phyloP scores from a whole-genome alignment of 352 stramenopile genomes.

The Peronosclerospora sorghi region DNA sequence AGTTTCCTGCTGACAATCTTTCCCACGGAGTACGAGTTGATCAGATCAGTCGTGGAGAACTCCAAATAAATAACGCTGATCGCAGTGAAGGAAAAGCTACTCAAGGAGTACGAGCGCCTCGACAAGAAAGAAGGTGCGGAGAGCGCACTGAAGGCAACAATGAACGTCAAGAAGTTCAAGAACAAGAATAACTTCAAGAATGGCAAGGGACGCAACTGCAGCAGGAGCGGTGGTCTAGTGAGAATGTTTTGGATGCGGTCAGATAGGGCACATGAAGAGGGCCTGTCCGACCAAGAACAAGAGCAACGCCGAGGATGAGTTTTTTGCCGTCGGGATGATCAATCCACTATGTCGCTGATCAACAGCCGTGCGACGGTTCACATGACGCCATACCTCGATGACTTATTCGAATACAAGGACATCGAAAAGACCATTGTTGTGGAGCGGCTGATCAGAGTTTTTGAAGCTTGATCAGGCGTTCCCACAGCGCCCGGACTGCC shows the following conservation, averaged over 20 bases:
- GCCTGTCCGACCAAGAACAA: background rate
- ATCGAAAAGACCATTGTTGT: conserved; percentile 12
- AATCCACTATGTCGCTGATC: conserved; percentile 1
- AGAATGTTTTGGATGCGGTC: conserved; percentile 7
- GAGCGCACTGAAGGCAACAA: background rate
- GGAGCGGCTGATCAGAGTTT: no score
- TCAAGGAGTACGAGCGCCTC: no score
- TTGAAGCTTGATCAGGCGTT: no score
- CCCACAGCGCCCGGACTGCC: no score
- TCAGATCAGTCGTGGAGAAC: conserved; percentile 13
- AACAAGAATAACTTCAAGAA: background rate
- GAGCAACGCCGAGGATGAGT: background rate
- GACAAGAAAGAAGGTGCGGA: conserved; percentile 1
- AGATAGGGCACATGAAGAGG: conserved; percentile 10
- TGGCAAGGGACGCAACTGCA: background rate
- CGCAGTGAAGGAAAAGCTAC: conserved; percentile 17
- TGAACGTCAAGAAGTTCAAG: background rate
- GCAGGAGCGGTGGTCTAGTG: background rate
- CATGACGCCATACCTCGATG: conserved; percentile 7
- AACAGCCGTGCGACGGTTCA: conserved; percentile 2
- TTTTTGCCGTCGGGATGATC: background rate
- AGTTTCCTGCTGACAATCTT: conserved; percentile 18
- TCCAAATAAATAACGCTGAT: conserved; percentile 2
- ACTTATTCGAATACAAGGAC: conserved; percentile 6
- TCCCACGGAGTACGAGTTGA: conserved; percentile 15